Conservation (phyloP, 2,329 filamentous ascomycete species). For the Ophiostoma piceae region DNA sequence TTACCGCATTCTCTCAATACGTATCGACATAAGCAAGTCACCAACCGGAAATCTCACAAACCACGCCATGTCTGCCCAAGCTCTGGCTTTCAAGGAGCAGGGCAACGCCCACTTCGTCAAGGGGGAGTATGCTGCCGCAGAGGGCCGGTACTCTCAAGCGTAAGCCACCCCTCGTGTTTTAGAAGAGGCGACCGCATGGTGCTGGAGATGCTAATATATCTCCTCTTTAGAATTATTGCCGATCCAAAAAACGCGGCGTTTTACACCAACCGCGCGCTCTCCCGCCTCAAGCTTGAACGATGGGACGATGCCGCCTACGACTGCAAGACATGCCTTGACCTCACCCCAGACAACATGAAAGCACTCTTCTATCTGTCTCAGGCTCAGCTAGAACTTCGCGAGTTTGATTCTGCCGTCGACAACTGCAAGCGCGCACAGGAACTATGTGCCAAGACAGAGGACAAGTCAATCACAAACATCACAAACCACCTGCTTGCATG, state of each 20-base stretch:
- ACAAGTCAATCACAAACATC: constrained; percentile 64
- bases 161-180: constrained; percentile 36
- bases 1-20: background rate
- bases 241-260: constrained; percentile 72
- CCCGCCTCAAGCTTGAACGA: constrained; percentile 65
- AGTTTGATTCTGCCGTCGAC: constrained; percentile 66
- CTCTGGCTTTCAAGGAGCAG: constrained; percentile 47
- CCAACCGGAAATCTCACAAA: background rate
- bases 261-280: constrained; percentile 86
- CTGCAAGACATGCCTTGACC: constrained; percentile 66
- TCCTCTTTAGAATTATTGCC: constrained; percentile 61
- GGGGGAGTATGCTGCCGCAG: constrained; percentile 61
- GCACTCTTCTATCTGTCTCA: constrained; percentile 78
- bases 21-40: too few relatives aligned
- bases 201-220: background rate
- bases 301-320: constrained; percentile 74
- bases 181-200: background rate
- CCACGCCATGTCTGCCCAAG: constrained; percentile 31
- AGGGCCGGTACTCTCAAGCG: constrained; percentile 68
- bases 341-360: constrained; percentile 67
- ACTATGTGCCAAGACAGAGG: constrained; percentile 56
- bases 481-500: constrained; percentile 69
- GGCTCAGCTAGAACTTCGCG: constrained; percentile 68
- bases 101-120: constrained; percentile 62
- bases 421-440: constrained; percentile 69